Conservation (phyloP, 2,329 filamentous ascomycete genomes). For the Phialophora macrospora region DNA sequence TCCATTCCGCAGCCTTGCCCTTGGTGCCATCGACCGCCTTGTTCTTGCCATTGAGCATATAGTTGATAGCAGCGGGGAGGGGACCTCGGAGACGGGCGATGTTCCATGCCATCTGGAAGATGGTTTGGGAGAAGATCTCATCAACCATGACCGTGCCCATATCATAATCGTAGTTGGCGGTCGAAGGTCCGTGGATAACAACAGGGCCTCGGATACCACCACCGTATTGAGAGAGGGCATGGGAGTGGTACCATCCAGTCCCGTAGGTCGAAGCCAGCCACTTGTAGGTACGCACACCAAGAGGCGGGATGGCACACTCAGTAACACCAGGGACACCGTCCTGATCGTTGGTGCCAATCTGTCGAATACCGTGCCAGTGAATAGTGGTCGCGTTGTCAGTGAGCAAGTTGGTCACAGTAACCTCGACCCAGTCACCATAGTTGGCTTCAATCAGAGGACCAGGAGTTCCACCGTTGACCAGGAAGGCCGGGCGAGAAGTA, state of each 20-base stretch:
- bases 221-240: slow-evolving; percentile 52
- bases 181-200: slow-evolving; percentile 39
- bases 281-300: slow-evolving; percentile 60
- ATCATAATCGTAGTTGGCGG: slow-evolving; percentile 38
- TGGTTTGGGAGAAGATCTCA: slow-evolving; percentile 34
- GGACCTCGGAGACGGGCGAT: slow-evolving; percentile 32
- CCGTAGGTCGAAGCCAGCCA: slow-evolving; percentile 56
- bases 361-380: slow-evolving; percentile 68
- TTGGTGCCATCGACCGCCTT: slow-evolving; percentile 31
- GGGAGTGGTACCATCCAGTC: slow-evolving; percentile 65
- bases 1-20: slow-evolving; percentile 33
- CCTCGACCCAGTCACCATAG: slow-evolving; percentile 63
- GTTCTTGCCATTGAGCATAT: slow-evolving; percentile 39
- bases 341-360: slow-evolving; percentile 59
- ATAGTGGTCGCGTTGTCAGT: slow-evolving; percentile 66
- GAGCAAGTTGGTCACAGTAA: slow-evolving; percentile 61
- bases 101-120: slow-evolving; percentile 36
- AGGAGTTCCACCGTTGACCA: slow-evolving; percentile 70
- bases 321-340: slow-evolving; percentile 63
- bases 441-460: slow-evolving; percentile 69
- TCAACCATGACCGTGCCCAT: slow-evolving; percentile 38
- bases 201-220: slow-evolving; percentile 39
- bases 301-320: slow-evolving; percentile 58
- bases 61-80: slow-evolving; percentile 32
- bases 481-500: slow-evolving; percentile 59